Conservation (phyloP, 176 grass and related monocot genomes). For the Oryza meridionalis region DNA sequence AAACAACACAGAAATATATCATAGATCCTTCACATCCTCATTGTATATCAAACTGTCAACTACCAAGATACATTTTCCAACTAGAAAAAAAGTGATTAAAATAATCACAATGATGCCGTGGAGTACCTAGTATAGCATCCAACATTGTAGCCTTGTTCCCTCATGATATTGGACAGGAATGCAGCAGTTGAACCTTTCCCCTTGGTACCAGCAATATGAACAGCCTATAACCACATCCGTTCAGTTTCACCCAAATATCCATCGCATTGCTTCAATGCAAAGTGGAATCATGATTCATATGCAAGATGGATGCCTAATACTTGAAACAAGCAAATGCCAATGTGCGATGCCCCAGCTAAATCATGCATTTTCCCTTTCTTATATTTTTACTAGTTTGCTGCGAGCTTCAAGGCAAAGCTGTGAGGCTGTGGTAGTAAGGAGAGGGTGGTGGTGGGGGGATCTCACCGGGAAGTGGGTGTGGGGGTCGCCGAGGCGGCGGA, state of each 20-base stretch:
- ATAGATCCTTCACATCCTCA: not conserved
- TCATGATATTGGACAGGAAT: conserved; percentile 83
- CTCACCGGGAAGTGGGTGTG: conserved; percentile 73
- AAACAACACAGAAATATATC: not conserved
- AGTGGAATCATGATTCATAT: not conserved
- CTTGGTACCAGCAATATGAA: conserved; percentile 95
- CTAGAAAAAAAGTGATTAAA: not conserved
- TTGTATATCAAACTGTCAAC: not conserved
- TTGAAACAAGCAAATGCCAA: not conserved
- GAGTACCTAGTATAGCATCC: conserved; percentile 87
- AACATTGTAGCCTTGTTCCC: conserved; percentile 80
- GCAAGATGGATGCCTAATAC: not conserved
- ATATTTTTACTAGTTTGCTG: not conserved
- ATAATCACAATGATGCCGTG: not conserved
- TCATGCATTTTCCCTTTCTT: not conserved
- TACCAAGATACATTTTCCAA: not conserved
- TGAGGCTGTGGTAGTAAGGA: no score
- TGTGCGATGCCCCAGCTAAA: not conserved
- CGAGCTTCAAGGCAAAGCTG: not conserved
- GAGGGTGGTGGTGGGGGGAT: no score
- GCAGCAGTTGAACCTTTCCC: conserved; percentile 90
- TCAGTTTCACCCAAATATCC: not conserved
- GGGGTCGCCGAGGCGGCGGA: conserved; percentile 66
- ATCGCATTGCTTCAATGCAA: not conserved
- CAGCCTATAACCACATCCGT: conserved; percentile 46